Base-by-base conservation (phyloP, 768 basidiomycete genomes). In the Termitomyces sp. region DNA sequence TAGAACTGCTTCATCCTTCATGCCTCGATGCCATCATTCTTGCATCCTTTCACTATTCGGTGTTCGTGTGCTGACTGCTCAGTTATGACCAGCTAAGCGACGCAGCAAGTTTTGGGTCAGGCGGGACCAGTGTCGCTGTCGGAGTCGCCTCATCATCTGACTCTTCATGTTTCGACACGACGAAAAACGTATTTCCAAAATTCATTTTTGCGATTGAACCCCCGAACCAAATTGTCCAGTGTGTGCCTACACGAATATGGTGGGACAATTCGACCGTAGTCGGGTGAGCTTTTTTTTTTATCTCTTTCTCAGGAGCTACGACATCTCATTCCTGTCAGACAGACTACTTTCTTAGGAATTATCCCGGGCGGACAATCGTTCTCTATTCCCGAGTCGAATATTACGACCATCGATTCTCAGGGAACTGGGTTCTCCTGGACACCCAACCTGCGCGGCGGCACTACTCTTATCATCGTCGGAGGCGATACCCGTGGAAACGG, bases 321-420 rank as follows among this genome's bases (percentile, higher is more conserved):
- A 7, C 13, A 32, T 8, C 32, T 43, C 10, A 35, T 60, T 54
- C 7, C 26, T 26, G 22, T 45, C 58, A 88, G 88, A 16, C 81
- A 66, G 0, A 78, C 83, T n/a, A 77, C 68, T 35, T 88, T 90
- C 67, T 74, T 82, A 26, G 88, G 88, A 3, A 75, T 90, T 44
- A 91, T 92, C 33, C 91, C 91, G 1, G 91, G 90, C 0, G 90
- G 90, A 13, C 74, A 88, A 52, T 89, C 89, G 0, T 90, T 92
- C 66, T 63, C 74, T 6, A 80, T 92, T 46, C 86, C 87, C 1
- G 59, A 78, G 60, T 76, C 76, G 13, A 32, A 65, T 2, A 67
- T 87, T 22, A 80, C 86, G 9, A 66, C 75, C 38, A 69, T 78
- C 3, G 28, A 65, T 0, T 56, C 62, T 0, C 66, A 81, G 60